Evolutionary conservation across 2,329 filamentous ascomycete species (phyloP), one percentile per base, ranked within the genome.

Genomic region (Fusarium newnesense): DNA sequence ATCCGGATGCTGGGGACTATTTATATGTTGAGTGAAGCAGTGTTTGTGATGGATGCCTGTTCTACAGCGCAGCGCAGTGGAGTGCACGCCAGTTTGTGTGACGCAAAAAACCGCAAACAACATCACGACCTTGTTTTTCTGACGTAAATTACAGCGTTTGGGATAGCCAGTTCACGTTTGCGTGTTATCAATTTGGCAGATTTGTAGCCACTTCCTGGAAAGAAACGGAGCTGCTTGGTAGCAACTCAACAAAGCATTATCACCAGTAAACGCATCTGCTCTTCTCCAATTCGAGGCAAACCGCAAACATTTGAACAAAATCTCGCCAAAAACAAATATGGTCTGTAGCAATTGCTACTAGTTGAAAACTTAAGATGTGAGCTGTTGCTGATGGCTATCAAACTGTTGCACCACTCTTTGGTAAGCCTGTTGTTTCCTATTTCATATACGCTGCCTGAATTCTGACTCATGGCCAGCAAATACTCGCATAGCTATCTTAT

Each of bases 291-390:
- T 19, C 10, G 21, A 39, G 19, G 3, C 9, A 21, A 39, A 21
- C 19, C 10, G 19, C 9, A n/a, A n/a, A n/a, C 3, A 43, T 16
- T 2, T 9, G 16, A n/a, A 7, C 9, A 11, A 4, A 32, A n/a
- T 4, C 28, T 49, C 10, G 4, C 28, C 4, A 5, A 11, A n/a
- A 9, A 0, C 3, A 12, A 18, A 21, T 8, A 12, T n/a, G 9
- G 28, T n/a, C 1, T 32, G 7, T 5, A 32, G 7, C 10, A 16
- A 7, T 6, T 32, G 21, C 21, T 15, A 8, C 9, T 49, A 8
- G 9, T 18, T 49, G 10, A n/a, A 6, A 32, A 4, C 9, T 6
- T 12, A 28, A 47, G 4, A 18, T 32, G 2, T 32, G 21, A 18
- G 46, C 12, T 12, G n/a, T 49, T 12, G 10, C 19, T 9, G 19